Evolutionary conservation across 805 yeast genomes (phyloP).

Genomic region (Lipomyces spencermartinsiae): DNA sequence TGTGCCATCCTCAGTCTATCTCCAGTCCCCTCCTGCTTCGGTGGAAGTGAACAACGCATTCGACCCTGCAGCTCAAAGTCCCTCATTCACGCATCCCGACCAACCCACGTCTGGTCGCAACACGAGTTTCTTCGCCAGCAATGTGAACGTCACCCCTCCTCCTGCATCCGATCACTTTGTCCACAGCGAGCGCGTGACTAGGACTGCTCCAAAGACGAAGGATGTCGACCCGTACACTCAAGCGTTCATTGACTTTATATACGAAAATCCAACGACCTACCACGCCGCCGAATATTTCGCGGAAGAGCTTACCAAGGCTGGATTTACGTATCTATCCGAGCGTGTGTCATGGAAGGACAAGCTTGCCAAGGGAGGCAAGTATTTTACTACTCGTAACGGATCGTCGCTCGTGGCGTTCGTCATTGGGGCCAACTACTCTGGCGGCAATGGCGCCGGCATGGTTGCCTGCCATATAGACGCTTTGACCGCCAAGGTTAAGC

Average conservation of each 20-base stretch:
- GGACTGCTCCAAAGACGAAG: slow-evolving; percentile 11
- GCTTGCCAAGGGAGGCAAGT: slow-evolving; percentile 56
- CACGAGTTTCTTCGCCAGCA: slow-evolving; percentile 12
- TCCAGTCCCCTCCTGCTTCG: not conserved
- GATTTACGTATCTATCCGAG: slow-evolving; percentile 71
- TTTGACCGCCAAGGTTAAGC: slow-evolving; percentile 64
- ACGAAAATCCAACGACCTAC: slow-evolving; percentile 51
- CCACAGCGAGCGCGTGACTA: slow-evolving; percentile 29
- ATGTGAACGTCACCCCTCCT: slow-evolving; percentile 13
- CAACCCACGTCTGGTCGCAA: not conserved
- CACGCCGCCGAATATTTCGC: slow-evolving; percentile 81
- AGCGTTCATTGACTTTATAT: slow-evolving; percentile 35
- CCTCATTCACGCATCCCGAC: not conserved
- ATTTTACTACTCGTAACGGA: slow-evolving; percentile 72
- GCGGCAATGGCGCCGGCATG: slow-evolving; percentile 66
- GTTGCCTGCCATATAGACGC: slow-evolving; percentile 63
- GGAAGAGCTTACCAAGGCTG: slow-evolving; percentile 56
- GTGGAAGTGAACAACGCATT: slow-evolving; percentile 10
- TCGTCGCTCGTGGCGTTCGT: slow-evolving; percentile 72
- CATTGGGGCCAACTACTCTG: slow-evolving; percentile 69
- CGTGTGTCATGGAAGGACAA: slow-evolving; percentile 59
- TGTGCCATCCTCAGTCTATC: not conserved
- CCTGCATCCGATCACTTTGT: slow-evolving; percentile 1
- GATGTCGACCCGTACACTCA: slow-evolving; percentile 32
- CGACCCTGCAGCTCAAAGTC: slow-evolving; percentile 2